Evolutionary conservation across 495 filamentous ascomycete species (phyloP).

Genomic region (Emericellopsis terricola): DNA sequence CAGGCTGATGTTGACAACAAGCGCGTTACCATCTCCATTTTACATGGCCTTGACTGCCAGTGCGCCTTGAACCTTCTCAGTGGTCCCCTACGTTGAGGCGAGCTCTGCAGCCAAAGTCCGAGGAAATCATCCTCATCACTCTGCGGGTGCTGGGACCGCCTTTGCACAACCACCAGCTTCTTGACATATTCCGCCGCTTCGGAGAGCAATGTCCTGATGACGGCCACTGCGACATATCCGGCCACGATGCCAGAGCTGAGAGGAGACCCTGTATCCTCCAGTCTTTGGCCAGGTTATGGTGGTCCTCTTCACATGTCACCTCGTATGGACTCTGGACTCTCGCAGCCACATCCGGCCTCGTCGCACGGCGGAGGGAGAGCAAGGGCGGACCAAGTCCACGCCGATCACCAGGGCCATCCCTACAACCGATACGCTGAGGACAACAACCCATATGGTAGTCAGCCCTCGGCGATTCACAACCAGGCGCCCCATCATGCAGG

Average conservation of each 20-base stretch:
- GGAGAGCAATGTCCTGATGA: conserved; percentile 25
- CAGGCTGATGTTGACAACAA: no score
- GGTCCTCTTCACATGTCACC: conserved; percentile 27
- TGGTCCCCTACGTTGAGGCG: no score
- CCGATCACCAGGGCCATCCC: conserved; percentile 21
- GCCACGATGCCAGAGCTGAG: conserved; percentile 37
- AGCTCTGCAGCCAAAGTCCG: no score
- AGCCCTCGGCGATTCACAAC: conserved; percentile 18
- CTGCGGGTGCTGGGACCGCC: no score
- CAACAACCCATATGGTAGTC: conserved; percentile 25
- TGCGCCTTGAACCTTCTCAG: no score
- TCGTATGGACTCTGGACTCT: conserved; percentile 26
- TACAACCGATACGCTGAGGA: conserved; percentile 23
- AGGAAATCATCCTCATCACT: no score
- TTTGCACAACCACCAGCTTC: no score
- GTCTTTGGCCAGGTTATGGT: conserved; percentile 32
- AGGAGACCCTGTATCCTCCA: conserved; percentile 28
- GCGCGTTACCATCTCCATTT: no score
- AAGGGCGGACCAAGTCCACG: conserved; percentile 12
- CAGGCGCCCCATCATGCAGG: conserved; percentile 31
- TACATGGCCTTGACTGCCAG: no score
- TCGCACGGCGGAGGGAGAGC: no score
- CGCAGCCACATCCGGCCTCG: conserved; percentile 17
- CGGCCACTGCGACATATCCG: conserved; percentile 33
- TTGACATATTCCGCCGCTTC: no score